These are phyloP conservation scores for Yamadazyma aaseri DNA, from an alignment of 1,139 yeast species.

Conservation along the genomic window DNA sequence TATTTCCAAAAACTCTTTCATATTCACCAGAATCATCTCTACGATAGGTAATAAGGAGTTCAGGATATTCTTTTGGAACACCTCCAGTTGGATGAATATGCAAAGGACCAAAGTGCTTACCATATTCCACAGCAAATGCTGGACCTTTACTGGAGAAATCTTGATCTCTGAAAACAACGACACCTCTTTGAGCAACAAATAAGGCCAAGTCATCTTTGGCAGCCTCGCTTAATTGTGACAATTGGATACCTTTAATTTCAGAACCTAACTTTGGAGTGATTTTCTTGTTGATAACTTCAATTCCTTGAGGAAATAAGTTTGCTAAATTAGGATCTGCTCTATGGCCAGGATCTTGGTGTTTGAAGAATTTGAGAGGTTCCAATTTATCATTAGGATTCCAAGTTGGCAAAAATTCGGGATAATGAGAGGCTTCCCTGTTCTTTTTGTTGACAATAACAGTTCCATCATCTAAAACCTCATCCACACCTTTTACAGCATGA, in stretches of 20 bases:
- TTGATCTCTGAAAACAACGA: conserved; percentile 63
- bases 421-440: conserved; percentile 28
- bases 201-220: conserved; percentile 62
- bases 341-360: conserved; percentile 52
- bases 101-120: conserved; percentile 60
- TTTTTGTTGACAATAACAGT: conserved; percentile 25
- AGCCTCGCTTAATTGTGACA: conserved; percentile 43
- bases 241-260: conserved; percentile 53
- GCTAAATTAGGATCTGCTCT: conserved; percentile 53
- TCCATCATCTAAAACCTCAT: conserved; percentile 36
- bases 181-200: conserved; percentile 59
- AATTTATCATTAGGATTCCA: conserved; percentile 48
- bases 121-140: conserved; percentile 47
- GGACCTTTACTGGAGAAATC: conserved; percentile 57
- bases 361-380: conserved; percentile 46
- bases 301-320: conserved; percentile 39
- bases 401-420: conserved; percentile 51
- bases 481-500: conserved; percentile 36
- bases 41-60: conserved; percentile 58
- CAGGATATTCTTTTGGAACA: conserved; percentile 54
- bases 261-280: conserved; percentile 65
- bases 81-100: conserved; percentile 73
- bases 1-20: conserved; percentile 32
- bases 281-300: conserved; percentile 25
- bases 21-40: conserved; percentile 37